These are phyloP conservation scores for Fusarium avenaceum DNA, from an alignment of 2,329 filamentous ascomycete genomes.

Conservation along the genomic window DNA sequence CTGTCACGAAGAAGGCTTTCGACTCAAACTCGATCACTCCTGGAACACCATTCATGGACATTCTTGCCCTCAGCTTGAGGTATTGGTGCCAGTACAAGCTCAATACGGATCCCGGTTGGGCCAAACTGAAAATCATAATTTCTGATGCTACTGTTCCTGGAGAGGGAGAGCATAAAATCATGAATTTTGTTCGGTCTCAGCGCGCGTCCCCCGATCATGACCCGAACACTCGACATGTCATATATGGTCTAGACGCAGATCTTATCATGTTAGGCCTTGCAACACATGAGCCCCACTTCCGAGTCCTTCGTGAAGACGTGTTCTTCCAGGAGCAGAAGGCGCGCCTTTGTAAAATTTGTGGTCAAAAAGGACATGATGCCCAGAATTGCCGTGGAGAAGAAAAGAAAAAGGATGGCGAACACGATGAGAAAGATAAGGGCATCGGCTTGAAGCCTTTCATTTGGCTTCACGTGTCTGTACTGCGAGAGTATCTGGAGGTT, in stretches of 20 bases:
- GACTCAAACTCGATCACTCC: conserved; percentile 91
- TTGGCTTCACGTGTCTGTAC: conserved; percentile 93
- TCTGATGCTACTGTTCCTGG: conserved; percentile 98
- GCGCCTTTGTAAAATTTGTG: conserved; percentile 87
- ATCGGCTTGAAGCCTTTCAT: conserved; percentile 90
- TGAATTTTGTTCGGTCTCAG: conserved; percentile 97
- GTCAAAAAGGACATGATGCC: conserved; percentile 91
- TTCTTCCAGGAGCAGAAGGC: conserved; percentile 90
- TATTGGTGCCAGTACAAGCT: conserved; percentile 99
- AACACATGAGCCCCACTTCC: conserved; percentile 97
- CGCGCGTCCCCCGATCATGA: conserved; percentile 90
- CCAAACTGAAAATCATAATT: conserved; percentile 96
- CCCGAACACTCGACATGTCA: conserved; percentile 97
- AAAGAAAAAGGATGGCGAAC: conserved; percentile 83
- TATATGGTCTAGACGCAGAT: conserved; percentile 97
- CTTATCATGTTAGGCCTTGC: conserved; percentile 98
- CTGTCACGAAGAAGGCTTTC: conserved; percentile 87
- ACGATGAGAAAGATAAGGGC: conserved; percentile 83
- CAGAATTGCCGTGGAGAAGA: conserved; percentile 84
- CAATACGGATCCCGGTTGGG: conserved; percentile 96
- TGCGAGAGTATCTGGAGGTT: conserved; percentile 92
- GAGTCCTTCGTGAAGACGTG: conserved; percentile 95
- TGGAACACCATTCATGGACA: conserved; percentile 98
- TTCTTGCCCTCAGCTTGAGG: conserved; percentile 87
- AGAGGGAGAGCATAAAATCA: conserved; percentile 99